Base-by-base conservation (phyloP, 306 rosid genomes). In the Elaeagnus macrophylla region DNA sequence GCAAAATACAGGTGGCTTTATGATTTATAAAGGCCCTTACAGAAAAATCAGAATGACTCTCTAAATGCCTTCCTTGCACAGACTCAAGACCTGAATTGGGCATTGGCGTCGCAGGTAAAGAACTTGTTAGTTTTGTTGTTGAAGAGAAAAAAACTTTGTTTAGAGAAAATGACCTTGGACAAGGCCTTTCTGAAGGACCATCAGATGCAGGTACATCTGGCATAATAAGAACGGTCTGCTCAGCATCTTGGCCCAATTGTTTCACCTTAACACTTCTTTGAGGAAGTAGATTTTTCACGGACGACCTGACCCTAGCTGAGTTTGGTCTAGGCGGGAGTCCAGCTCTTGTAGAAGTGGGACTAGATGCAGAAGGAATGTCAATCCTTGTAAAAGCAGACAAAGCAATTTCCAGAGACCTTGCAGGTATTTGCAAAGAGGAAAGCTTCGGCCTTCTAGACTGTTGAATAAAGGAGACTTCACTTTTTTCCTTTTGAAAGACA, bases 91-190 rank as follows among this genome's bases (percentile, higher is more conserved):
- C 77, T 37, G 75, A 56, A 73, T 62, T 75, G 58, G 81, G 74
- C 65, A 67, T 50, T 9, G 96, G 94, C 64, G 94, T 83, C 57
- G 74, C 86, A 9, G 96, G 96, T 68, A 77, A 67, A 47, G 96
- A 88, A 71, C 67, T 76, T 19, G 78, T 58, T 18, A 69, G 65
- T 67, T 88, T 83, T 8, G 44, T 11, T 48, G 80, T 75, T 25
- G 87, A 67, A 63, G 86, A 49, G 49, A 75, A 77, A 50, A 81
- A 48, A 58, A 77, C 64, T 80, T 75, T 81, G 62, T 71, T 83
- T 51, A 81, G 79, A 16, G 94, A 87, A 63, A 72, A 79, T 3
- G 94, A 81, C 74, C 81, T 62, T 2, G 81, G 65, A 56, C 85
- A 75, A 75, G 85, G 85, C 53, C 78, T 83, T 36, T 70, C 72